These are phyloP conservation scores for Misopates orontium DNA, from an alignment of 257 asterid genomes.

Conservation along the genomic window DNA sequence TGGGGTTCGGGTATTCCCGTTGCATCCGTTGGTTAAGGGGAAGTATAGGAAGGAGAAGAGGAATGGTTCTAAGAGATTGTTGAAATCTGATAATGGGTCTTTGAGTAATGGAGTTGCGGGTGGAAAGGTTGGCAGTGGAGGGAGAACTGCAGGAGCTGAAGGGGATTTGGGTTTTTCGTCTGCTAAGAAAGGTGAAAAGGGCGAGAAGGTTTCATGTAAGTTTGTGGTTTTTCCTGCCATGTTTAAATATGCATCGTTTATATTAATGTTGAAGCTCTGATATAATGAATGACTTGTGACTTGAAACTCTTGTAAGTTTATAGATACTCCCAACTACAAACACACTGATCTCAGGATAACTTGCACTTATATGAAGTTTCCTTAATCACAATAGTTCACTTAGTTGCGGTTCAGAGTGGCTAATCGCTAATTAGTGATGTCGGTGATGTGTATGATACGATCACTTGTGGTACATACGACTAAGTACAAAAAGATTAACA, in stretches of 20 bases:
- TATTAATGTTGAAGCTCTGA: no score
- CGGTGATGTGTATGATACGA: no score
- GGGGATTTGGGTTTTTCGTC: slow-evolving; percentile 34
- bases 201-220: slow-evolving; percentile 56
- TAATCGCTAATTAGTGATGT: no score
- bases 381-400: no score
- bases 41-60: slow-evolving; percentile 50
- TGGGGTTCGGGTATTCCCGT: slow-evolving; percentile 71
- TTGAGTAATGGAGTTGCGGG: slow-evolving; percentile 36
- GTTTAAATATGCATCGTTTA: slow-evolving; percentile 2
- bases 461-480: no score
- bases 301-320: no score
- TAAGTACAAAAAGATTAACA: no score
- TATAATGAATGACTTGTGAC: no score
- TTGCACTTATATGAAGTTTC: no score
- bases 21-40: slow-evolving; percentile 64
- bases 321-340: no score
- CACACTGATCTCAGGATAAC: no score
- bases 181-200: slow-evolving; percentile 38
- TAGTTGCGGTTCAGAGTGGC: no score
- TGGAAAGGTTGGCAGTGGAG: slow-evolving; percentile 27
- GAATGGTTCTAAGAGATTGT: slow-evolving; percentile 28
- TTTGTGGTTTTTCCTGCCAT: slow-evolving; percentile 18
- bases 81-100: slow-evolving; percentile 38
- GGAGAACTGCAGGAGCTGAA: slow-evolving; percentile 25